Evolutionary conservation across 2,329 filamentous ascomycete genomes (phyloP), one percentile per base, ranked within the genome.

Genomic region (Aspergillus eucalypticola): DNA sequence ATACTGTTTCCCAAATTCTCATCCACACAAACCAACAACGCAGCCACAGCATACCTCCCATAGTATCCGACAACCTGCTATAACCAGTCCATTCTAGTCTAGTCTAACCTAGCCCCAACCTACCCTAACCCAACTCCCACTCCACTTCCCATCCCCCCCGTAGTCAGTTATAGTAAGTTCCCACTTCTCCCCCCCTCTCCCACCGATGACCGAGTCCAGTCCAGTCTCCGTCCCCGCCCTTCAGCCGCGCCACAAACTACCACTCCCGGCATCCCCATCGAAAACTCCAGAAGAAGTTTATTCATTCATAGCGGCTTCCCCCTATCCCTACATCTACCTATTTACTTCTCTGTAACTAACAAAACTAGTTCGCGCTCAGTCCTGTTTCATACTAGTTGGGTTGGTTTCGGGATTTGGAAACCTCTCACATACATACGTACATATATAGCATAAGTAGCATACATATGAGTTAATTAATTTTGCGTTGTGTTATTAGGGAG

Each of bases 231-330:
- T 35, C 52, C 44, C 63, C 59, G 58, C 60, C 52, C 17, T 61
- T 66, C 63, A 66, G 65, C 64, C 60, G 56, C 63, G 64, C 64
- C 64, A 65, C 61, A 48, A 50, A 52, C 32, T 35, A 35, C 59
- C 23, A 38, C 48, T 25, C 56, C 32, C 32, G 32, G 25, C 41
- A 39, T 51, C 54, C 32, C 51, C 35, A 42, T 60, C 59, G 60
- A 60, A 60, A 52, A 41, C 50, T 61, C 63, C 58, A 64, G 59
- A 65, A 65, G 54, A 61, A 58, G 57, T 54, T 58, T 60, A 60
- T 35, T 35, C 32, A 13, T 35, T 13, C 32, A 35, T 35, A 59
- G 46, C 52, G 17, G 17, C 46, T 48, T 11, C 6, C 32, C 32
- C 29, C 42, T 41, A 11, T 10, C n/a, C 15, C 21, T 53, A 10